Conservation (phyloP, 257 asterid genomes). For the Gynochthodes officinalis region DNA sequence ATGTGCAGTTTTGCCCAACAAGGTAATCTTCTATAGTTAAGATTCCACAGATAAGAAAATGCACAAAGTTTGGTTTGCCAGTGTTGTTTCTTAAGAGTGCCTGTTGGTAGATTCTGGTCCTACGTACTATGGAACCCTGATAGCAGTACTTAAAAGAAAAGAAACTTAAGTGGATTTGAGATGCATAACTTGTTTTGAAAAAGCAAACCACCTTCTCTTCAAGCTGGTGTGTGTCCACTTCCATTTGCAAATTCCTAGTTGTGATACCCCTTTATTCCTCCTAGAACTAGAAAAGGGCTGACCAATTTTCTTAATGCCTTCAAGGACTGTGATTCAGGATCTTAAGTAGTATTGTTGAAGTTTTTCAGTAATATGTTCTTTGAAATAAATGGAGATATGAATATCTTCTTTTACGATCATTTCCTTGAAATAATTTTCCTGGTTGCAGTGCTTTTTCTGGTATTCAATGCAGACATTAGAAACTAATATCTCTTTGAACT, state of each 20-base stretch:
- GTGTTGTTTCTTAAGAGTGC: not conserved
- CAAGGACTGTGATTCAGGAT: not conserved
- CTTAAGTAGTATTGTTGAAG: not conserved
- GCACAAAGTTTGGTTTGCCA: not conserved
- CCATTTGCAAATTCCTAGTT: not conserved
- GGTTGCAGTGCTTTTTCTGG: not conserved
- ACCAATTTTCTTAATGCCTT: not conserved
- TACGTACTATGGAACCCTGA: not conserved
- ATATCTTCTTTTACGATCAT: not conserved
- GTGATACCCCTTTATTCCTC: not conserved
- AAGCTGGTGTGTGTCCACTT: not conserved
- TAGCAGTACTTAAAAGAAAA: not conserved
- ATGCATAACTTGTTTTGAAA: not conserved
- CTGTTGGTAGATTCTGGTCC: not conserved
- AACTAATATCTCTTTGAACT: constrained; percentile 18
- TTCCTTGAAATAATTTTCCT: not conserved
- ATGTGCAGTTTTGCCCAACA: constrained; percentile 95
- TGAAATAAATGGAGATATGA: not conserved
- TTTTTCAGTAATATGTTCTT: not conserved
- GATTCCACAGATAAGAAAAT: not conserved
- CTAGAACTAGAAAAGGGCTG: not conserved
- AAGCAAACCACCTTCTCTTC: not conserved
- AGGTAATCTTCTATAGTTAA: constrained; percentile 47
- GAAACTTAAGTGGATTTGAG: not conserved
- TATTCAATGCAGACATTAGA: constrained; percentile 6